Evolutionary conservation across 148 eudicot genomes (phyloP), one percentile per base, ranked within the genome.

Genomic region (Chenopodium quinoa): DNA sequence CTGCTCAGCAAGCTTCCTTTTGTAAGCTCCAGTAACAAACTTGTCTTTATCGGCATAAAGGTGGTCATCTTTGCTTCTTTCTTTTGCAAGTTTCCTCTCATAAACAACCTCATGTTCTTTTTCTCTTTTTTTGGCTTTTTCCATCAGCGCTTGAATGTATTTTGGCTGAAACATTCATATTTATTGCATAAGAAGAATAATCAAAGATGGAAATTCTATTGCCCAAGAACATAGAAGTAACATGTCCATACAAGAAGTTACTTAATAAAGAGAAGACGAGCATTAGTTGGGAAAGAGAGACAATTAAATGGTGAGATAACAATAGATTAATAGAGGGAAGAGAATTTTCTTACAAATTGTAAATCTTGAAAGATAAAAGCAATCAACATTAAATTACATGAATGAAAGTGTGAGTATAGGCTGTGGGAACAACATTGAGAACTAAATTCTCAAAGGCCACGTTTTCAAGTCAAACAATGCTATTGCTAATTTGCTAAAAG

Each of bases 41-140:
- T 93, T 96, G 76, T 92, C 99, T 87, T 96, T 96, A 81, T 90
- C 97, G 48, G 89, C 94, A 84, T 66, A 92, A 12, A 92, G 88
- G 80, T 96, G 92, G 66, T 96, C 99, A 9, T 93, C 99, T 85
- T 92, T 83, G 85, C 75, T 88, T 85, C 99, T 89, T 86, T 96
- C 99, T 84, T 93, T 96, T 10, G 95, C 99, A 82, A 96, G 88
- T 80, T 93, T 96, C 84, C 91, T 92, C 90, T 96, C 98, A 81
- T 92, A 91, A 52, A 91, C 85, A 78, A 96, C 84, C 87, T 96
- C 98, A 25, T 91, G 98, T 74, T 93, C 99, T 77, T 88, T 84
- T 78, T 93, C 98, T 46, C 98, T 90, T 84, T 76, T 81, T 84
- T 91, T 92, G 50, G 93, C 91, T 84, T 96, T 93, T 0, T 92